phyloP scores from a whole-genome alignment of 257 asterid species.

The Nicotiana attenuata region DNA sequence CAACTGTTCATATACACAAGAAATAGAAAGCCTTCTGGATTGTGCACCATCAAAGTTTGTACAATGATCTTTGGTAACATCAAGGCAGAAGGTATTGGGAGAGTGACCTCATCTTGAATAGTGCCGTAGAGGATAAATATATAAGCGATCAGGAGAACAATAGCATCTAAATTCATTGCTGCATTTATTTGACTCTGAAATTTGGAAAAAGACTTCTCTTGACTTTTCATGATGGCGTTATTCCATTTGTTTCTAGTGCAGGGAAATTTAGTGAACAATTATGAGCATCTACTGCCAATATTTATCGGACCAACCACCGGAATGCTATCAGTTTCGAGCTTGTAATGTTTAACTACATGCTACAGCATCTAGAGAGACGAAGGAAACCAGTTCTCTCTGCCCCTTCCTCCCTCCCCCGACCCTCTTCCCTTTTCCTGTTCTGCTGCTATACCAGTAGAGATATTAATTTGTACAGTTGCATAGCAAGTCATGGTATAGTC shows the following conservation, averaged over 20 bases:
- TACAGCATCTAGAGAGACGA: neutral
- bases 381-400: neutral
- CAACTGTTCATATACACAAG: neutral
- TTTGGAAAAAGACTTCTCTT: neutral
- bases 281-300: neutral
- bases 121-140: neutral
- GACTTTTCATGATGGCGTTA: neutral
- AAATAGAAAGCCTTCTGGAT: neutral
- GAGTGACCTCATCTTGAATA: neutral
- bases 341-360: neutral
- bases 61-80: neutral
- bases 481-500: neutral
- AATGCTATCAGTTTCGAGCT: neutral
- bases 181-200: neutral
- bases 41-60: neutral
- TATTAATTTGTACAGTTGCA: constrained; percentile 13
- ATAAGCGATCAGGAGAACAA: neutral
- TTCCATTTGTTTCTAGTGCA: neutral
- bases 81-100: neutral
- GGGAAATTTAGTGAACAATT: neutral
- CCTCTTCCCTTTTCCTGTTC: neutral
- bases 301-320: neutral
- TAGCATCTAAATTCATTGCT: neutral
- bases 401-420: neutral
- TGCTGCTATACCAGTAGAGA: constrained; percentile 1